phyloP scores from a whole-genome alignment of 2,329 filamentous ascomycete species.

The Ophiostoma sp. region DNA sequence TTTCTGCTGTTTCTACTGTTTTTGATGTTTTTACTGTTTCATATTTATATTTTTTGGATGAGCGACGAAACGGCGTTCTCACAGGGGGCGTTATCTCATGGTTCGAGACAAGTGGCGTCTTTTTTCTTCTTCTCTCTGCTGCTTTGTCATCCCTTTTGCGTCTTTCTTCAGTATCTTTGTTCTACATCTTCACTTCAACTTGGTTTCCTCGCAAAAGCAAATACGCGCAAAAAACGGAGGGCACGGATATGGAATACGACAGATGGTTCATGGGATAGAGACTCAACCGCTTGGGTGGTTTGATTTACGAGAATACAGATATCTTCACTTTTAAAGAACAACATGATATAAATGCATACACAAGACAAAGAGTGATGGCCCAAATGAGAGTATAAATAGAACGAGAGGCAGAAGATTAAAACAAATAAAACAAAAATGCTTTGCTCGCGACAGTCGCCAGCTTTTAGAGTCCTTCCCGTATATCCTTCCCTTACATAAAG shows the following conservation, averaged over 20 bases:
- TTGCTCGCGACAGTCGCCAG: neutral
- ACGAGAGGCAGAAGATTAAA: slow-evolving; percentile 17
- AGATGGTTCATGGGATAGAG: neutral
- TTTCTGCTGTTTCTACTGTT: neutral
- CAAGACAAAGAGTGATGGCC: neutral
- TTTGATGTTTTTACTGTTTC: neutral
- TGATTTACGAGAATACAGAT: neutral
- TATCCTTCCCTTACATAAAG: slow-evolving; percentile 56
- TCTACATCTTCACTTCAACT: neutral
- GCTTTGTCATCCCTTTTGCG: neutral
- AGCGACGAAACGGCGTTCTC: slow-evolving; percentile 11
- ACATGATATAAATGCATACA: neutral
- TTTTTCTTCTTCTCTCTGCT: neutral
- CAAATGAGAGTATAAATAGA: neutral
- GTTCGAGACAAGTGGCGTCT: neutral
- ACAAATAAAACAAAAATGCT: slow-evolving; percentile 11
- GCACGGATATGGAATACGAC: neutral
- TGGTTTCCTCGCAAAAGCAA: neutral
- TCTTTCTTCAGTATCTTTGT: neutral
- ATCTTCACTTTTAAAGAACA: neutral
- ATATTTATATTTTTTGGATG: slow-evolving; percentile 6
- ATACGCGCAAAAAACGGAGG: neutral
- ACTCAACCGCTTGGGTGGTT: neutral
- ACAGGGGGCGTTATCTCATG: neutral
- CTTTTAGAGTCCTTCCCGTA: slow-evolving; percentile 2